A percentile compares a stretch with the other conserved stretches of the same genome.
phyloP scores from a whole-genome alignment of 2,329 filamentous ascomycete genomes.

The Monilinia fructigena region DNA sequence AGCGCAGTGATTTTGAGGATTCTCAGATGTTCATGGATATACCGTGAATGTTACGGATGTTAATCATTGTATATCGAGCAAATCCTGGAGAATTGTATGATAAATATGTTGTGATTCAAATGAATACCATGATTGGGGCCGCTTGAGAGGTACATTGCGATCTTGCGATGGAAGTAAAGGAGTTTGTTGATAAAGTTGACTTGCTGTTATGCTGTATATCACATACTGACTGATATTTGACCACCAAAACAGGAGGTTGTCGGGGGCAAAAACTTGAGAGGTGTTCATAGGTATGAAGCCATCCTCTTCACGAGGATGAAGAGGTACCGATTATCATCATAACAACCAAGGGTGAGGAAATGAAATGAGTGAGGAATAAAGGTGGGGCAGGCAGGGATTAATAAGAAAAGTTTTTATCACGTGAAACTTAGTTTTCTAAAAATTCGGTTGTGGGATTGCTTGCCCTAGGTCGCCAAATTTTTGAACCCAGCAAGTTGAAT shows the following conservation, averaged over 20 bases:
- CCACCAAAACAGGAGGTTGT: not conserved
- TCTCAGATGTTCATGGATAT: not conserved
- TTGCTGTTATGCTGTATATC: not conserved
- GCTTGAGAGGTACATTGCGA: not conserved
- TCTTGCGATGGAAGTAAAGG: not conserved
- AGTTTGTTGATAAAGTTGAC: not conserved
- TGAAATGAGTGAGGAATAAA: constrained; percentile 14
- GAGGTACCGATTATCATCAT: not conserved
- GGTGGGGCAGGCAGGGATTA: constrained; percentile 8
- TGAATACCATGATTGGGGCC: not conserved
- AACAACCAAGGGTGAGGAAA: not conserved
- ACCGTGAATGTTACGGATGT: not conserved
- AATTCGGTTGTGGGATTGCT: constrained; percentile 25
- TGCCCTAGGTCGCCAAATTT: constrained; percentile 25
- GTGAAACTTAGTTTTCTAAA: constrained; percentile 19
- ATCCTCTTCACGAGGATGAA: not conserved
- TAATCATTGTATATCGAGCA: not conserved
- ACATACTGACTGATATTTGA: not conserved
- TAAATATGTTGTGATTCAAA: not conserved
- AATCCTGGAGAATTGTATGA: not conserved
- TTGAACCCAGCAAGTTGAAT: constrained; percentile 21
- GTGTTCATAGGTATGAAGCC: not conserved
- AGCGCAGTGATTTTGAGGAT: not conserved
- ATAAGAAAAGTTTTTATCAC: constrained; percentile 15
- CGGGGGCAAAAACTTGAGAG: not conserved